Base-by-base conservation (phyloP, 1,284 basidiomycete species). In the Phlebopus sp. region DNA sequence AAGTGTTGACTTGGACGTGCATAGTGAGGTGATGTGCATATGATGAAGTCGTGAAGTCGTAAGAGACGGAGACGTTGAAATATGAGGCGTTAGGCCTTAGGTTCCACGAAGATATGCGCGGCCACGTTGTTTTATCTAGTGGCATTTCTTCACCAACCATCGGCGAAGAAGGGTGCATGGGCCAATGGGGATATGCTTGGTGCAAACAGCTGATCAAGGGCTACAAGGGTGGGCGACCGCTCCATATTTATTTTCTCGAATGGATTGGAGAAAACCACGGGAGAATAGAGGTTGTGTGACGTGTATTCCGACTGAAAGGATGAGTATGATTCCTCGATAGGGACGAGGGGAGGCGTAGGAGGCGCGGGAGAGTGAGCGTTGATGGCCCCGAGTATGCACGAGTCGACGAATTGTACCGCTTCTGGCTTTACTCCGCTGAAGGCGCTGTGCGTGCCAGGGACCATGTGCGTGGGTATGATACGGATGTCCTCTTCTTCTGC, bases 381-480 rank as follows among this genome's bases (percentile, higher is more conserved):
- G 40, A 65, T 55, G 40, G 55, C 37, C 15, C 54, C 50, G 14
- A 64, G 39, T 15, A 68, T 34, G 40, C 52, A 64, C 3, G 62
- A 59, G 31, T 67, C 52, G 41, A 54, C 55, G 27, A 64, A 66
- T 13, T 46, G 49, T 23, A 49, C 47, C 5, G 65, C 59, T 21
- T 61, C 63, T n/a, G 64, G 61, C 37, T 61, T 67, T 35, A 68
- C 44, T n/a, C 63, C 66, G 18, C 58, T 48, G 42, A 68, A 59
- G 41, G 57, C 19, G 6, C 36, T 67, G 17, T 51, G 30, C 13
- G 41, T 49, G 9, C 49, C 63, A 0, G 66, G 65, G 3, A 11
- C 17, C 42, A 63, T 8, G 36, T 66, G 58, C 9, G 55, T 38
- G n/a, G 64, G 66, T 17, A 57, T 42, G 49, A 49, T 32, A 9